phyloP scores from a whole-genome alignment of 2,329 filamentous ascomycete genomes.

The Phyllosticta citriasiana region DNA sequence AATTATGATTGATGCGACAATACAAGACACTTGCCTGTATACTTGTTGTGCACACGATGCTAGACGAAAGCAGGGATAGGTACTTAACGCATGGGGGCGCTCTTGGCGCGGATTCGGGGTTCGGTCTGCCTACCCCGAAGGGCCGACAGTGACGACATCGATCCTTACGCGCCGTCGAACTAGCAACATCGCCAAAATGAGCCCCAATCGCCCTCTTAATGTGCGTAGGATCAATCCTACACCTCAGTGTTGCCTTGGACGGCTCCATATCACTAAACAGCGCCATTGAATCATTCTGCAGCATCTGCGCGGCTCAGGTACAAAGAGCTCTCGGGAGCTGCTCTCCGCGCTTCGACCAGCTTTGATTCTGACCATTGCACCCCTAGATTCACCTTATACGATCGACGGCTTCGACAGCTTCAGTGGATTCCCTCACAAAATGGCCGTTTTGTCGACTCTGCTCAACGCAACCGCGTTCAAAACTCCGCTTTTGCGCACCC shows the following conservation, averaged over 20 bases:
- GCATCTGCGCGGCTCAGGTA: background rate
- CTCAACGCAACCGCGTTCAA: constrained; percentile 53
- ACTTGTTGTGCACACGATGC: background rate
- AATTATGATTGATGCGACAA: background rate
- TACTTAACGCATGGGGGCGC: background rate
- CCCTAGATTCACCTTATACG: background rate
- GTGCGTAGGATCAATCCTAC: constrained; percentile 1
- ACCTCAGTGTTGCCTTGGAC: background rate
- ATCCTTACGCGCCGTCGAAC: background rate
- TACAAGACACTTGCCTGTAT: background rate
- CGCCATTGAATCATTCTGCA: constrained; percentile 6
- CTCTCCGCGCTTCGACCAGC: background rate
- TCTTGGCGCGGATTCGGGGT: background rate
- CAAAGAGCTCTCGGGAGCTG: background rate
- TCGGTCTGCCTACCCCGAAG: background rate
- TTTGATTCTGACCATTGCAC: background rate
- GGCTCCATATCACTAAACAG: background rate
- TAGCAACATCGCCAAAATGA: constrained; percentile 6
- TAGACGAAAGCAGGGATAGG: background rate
- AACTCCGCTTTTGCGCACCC: constrained; percentile 51
- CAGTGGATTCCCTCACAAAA: constrained; percentile 9
- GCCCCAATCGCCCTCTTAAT: background rate
- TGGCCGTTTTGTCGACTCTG: constrained; percentile 36
- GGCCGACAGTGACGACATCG: background rate
- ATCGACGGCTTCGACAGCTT: background rate